phyloP scores from a whole-genome alignment of 495 filamentous ascomycete species.

The Apiosordaria backusii region DNA sequence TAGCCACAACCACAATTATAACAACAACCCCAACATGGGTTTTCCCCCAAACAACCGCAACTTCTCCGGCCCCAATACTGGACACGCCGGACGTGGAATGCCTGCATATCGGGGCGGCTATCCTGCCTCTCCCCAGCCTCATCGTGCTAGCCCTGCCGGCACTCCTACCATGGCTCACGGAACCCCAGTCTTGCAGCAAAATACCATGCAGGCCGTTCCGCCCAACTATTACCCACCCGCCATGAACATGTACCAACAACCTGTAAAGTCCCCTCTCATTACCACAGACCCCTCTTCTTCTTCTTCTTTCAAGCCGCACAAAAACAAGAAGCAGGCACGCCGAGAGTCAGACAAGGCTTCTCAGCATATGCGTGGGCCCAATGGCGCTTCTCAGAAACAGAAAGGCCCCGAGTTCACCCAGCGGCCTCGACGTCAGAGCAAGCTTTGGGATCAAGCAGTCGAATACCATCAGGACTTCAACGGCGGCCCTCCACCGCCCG shows the following conservation, averaged over 20 bases:
- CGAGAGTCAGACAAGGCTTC: slow-evolving; percentile 45
- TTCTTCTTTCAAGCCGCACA: slow-evolving; percentile 29
- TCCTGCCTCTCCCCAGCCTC: slow-evolving; percentile 64
- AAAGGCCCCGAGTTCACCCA: slow-evolving; percentile 25
- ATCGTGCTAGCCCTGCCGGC: slow-evolving; percentile 65
- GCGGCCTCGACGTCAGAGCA: slow-evolving; percentile 38
- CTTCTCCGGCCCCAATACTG: slow-evolving; percentile 56
- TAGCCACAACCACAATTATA: slow-evolving; percentile 32
- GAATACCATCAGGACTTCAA: slow-evolving; percentile 24
- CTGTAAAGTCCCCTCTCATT: slow-evolving; percentile 62
- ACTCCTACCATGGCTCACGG: slow-evolving; percentile 60
- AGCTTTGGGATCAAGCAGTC: slow-evolving; percentile 36
- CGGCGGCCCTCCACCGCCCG: slow-evolving; percentile 21
- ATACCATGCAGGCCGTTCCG: slow-evolving; percentile 49
- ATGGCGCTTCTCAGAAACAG: slow-evolving; percentile 29
- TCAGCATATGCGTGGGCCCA: slow-evolving; percentile 34
- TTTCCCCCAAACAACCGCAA: slow-evolving; percentile 57
- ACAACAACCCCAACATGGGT: slow-evolving; percentile 58
- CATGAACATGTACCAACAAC: slow-evolving; percentile 37
- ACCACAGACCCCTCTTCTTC: slow-evolving; percentile 28
- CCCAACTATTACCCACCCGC: slow-evolving; percentile 56
- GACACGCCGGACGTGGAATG: slow-evolving; percentile 63
- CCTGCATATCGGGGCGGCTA: slow-evolving; percentile 60
- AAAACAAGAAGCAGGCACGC: slow-evolving; percentile 40
- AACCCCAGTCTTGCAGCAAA: slow-evolving; percentile 64